A percentile compares a stretch with the other conserved stretches of the same genome.
These are phyloP conservation scores for Yarrowia yakushimensis DNA, from an alignment of 805 yeast species.

Conservation along the genomic window DNA sequence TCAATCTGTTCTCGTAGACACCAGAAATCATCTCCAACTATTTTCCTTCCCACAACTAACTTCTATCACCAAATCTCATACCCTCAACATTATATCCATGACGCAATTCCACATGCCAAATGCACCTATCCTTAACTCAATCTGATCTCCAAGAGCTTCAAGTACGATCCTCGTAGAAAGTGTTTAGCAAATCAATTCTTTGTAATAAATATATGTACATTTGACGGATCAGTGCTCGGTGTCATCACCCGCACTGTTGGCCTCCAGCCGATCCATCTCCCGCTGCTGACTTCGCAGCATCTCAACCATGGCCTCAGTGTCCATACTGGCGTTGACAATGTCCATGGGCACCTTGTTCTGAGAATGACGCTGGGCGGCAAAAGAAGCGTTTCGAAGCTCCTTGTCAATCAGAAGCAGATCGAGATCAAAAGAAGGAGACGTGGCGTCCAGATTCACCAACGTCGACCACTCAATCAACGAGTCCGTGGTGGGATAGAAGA, in stretches of 20 bases:
- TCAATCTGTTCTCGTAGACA: too few relatives aligned
- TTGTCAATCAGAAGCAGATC: slow-evolving; percentile 62
- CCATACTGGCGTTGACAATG: slow-evolving; percentile 75
- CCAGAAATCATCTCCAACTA: too few relatives aligned
- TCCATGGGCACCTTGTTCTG: slow-evolving; percentile 92
- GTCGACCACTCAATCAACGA: slow-evolving; percentile 85
- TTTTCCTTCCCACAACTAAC: too few relatives aligned
- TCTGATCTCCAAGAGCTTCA: too few relatives aligned
- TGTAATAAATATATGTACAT: slow-evolving; percentile 16
- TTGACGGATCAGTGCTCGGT: background rate
- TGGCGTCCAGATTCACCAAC: slow-evolving; percentile 41
- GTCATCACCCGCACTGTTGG: background rate
- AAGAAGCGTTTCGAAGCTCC: slow-evolving; percentile 63
- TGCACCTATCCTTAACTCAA: background rate
- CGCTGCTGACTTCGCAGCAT: slow-evolving; percentile 10
- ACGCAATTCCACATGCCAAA: background rate
- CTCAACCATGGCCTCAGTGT: slow-evolving; percentile 66
- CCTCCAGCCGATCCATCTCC: slow-evolving; percentile 4
- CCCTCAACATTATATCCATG: background rate
- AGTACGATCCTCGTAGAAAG: too few relatives aligned
- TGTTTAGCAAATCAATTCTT: too few relatives aligned
- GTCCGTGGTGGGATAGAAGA: slow-evolving; percentile 76
- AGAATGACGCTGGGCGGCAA: slow-evolving; percentile 76
- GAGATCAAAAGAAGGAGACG: slow-evolving; percentile 34
- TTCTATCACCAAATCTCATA: too few relatives aligned